phyloP scores from a whole-genome alignment of 2,329 filamentous ascomycete species.

The Pseudogymnoascus destructans region DNA sequence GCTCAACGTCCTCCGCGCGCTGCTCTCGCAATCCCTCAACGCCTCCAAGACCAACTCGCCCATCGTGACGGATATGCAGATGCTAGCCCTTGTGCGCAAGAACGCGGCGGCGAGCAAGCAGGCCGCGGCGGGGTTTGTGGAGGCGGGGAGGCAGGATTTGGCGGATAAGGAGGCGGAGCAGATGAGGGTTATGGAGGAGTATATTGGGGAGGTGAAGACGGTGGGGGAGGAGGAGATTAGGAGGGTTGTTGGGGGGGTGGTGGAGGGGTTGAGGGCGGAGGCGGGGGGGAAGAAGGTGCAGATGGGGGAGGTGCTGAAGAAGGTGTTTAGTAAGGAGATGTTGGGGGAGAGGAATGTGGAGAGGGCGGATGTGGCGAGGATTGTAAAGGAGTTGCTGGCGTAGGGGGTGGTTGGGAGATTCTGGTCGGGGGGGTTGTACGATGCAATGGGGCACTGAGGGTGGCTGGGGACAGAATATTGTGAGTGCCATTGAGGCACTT shows the following conservation, averaged over 20 bases:
- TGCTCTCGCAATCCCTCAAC: conserved; percentile 60
- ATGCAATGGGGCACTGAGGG: not conserved
- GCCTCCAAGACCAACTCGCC: conserved; percentile 59
- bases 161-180: conserved; percentile 58
- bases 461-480: not conserved
- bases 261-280: conserved; percentile 38
- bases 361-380: conserved; percentile 43
- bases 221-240: conserved; percentile 46
- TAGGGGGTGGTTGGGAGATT: not conserved
- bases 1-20: conserved; percentile 52
- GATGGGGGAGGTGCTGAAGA: conserved; percentile 52
- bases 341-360: conserved; percentile 54
- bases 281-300: conserved; percentile 34
- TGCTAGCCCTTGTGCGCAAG: conserved; percentile 55
- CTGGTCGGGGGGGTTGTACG: not conserved
- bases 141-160: conserved; percentile 52
- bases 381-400: conserved; percentile 41
- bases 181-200: conserved; percentile 51
- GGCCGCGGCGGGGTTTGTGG: conserved; percentile 49
- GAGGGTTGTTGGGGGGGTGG: conserved; percentile 36
- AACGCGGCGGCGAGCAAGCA: conserved; percentile 43
- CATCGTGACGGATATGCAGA: conserved; percentile 55
- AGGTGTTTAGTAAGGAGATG: conserved; percentile 37
- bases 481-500: not conserved
- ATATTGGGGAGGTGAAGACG: conserved; percentile 43